These are phyloP conservation scores for Heliamphora ciliata DNA, from an alignment of 179 eudicot species.

Conservation along the genomic window DNA sequence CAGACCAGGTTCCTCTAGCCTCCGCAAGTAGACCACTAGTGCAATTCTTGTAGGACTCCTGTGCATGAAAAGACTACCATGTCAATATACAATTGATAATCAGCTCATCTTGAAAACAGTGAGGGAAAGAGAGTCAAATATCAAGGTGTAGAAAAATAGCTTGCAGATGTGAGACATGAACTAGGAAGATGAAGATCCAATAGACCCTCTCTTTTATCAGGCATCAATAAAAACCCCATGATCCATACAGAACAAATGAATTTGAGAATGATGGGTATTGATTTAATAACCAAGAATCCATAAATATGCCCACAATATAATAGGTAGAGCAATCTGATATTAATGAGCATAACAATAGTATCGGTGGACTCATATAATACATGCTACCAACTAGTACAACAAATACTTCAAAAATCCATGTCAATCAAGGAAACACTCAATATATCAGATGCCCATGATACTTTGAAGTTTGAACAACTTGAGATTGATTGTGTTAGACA, in stretches of 20 bases:
- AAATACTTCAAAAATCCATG: not conserved
- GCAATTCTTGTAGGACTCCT: constrained; percentile 59
- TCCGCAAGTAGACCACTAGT: constrained; percentile 47
- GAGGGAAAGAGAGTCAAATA: not conserved
- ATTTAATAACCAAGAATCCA: not conserved
- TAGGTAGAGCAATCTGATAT: not conserved
- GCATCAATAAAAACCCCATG: too few species aligned
- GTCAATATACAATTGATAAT: constrained; percentile 8
- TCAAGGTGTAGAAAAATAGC: not conserved
- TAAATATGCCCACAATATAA: not conserved
- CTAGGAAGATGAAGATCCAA: not conserved
- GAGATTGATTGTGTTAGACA: not conserved
- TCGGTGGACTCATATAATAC: not conserved
- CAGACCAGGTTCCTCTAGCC: constrained; percentile 73
- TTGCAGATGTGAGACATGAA: constrained; percentile 9
- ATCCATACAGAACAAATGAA: not conserved
- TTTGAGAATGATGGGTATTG: not conserved
- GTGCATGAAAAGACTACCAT: constrained; percentile 17
- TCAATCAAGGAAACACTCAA: not conserved
- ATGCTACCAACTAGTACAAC: not conserved
- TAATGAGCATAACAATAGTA: not conserved
- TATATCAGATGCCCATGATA: not conserved
- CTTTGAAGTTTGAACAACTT: not conserved
- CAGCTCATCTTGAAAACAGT: not conserved
- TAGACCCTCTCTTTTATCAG: too few species aligned